phyloP scores from a whole-genome alignment of 495 filamentous ascomycete genomes.

The Immersiella caudata region DNA sequence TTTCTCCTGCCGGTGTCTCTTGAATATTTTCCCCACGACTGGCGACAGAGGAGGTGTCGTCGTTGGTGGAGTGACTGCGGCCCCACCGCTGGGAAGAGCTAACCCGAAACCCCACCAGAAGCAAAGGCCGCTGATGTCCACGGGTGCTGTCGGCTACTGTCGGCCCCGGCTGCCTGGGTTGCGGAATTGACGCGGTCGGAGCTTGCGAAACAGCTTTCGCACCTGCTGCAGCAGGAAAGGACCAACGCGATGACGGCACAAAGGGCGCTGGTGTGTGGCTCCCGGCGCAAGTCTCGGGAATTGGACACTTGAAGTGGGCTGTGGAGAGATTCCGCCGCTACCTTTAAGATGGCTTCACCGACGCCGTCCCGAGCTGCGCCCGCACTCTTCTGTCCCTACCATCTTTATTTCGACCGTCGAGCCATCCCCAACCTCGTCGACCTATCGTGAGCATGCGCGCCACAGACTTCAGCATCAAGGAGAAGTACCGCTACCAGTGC shows the following conservation, averaged over 20 bases:
- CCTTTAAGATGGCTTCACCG: conserved; percentile 15
- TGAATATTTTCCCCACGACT: not conserved
- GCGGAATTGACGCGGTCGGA: conserved; percentile 16
- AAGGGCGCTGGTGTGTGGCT: not conserved
- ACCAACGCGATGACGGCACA: conserved; percentile 21
- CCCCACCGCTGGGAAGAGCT: not conserved
- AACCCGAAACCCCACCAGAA: not conserved
- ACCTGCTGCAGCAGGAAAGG: conserved; percentile 1
- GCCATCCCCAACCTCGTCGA: not conserved
- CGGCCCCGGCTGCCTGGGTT: conserved; percentile 3
- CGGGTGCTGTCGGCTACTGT: conserved; percentile 16
- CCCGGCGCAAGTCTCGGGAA: conserved; percentile 1
- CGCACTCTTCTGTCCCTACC: not conserved
- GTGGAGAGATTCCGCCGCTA: not conserved
- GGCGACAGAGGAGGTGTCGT: not conserved
- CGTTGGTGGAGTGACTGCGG: not conserved
- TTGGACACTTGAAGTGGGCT: not conserved
- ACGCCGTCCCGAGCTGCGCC: not conserved
- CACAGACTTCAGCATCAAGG: conserved; percentile 56
- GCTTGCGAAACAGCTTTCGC: not conserved
- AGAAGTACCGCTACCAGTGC: conserved; percentile 68
- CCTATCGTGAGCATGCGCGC: conserved; percentile 54
- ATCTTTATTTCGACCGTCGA: not conserved
- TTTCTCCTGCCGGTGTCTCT: not conserved
- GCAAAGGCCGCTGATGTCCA: not conserved